These are phyloP conservation scores for Penicillium pancosmium DNA, from an alignment of 495 filamentous ascomycete species.

Conservation along the genomic window DNA sequence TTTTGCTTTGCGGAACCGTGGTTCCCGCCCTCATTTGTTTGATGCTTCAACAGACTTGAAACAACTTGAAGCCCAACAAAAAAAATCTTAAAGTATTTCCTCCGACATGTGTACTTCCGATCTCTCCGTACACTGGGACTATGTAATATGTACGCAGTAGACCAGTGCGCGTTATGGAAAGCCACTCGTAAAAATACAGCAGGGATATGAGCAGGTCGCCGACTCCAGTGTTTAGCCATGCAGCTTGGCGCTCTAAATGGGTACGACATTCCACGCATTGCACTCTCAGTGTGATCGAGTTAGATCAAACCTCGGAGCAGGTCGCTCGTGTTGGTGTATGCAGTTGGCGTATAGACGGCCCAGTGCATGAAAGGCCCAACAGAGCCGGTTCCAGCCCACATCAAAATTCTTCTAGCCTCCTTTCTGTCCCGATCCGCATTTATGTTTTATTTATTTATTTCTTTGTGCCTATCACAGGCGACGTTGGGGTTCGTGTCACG, in stretches of 20 bases:
- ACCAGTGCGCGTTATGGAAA: neutral
- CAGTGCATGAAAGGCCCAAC: constrained; percentile 4
- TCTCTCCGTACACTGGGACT: too few relatives aligned
- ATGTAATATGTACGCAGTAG: neutral
- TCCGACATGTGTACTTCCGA: too few relatives aligned
- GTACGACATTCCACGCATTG: neutral
- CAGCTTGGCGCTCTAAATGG: neutral
- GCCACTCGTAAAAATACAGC: neutral
- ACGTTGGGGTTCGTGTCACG: too few relatives aligned
- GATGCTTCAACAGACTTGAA: constrained; percentile 1
- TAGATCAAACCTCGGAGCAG: neutral
- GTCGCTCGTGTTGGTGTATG: constrained; percentile 3
- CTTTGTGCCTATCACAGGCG: neutral
- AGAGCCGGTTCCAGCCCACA: neutral
- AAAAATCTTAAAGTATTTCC: neutral
- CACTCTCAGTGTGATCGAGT: neutral
- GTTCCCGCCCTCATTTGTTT: constrained; percentile 12
- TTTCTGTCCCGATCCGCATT: neutral
- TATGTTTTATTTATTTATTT: neutral
- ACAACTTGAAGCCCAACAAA: neutral
- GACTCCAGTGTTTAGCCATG: neutral
- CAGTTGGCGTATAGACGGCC: neutral
- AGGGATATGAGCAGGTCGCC: neutral
- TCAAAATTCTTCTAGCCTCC: constrained; percentile 14
- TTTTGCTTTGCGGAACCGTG: constrained; percentile 7